Conservation (phyloP, 176 grass and related monocot species). For the Hyparrhenia diplandra region DNA sequence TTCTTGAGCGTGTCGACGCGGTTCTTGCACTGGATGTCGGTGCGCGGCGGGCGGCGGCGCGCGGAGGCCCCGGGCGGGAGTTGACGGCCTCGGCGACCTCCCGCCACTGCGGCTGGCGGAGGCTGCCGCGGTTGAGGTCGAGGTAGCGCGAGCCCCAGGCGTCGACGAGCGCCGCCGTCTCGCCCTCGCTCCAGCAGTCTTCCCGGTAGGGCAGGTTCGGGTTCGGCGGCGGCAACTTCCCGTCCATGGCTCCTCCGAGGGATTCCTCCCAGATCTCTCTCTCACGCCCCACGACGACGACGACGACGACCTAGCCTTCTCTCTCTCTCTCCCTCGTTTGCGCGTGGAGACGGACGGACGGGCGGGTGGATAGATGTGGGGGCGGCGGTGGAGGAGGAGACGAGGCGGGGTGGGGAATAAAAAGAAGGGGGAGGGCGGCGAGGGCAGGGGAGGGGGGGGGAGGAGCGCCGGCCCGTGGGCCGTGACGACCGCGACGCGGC, state of each 20-base stretch:
- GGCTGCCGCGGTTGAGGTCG: conserved; percentile 88
- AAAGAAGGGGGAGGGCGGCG: conserved; percentile 41
- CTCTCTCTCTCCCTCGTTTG: neutral
- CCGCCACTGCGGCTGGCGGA: conserved; percentile 97
- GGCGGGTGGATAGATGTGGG: conserved; percentile 27
- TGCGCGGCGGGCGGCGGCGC: conserved; percentile 71
- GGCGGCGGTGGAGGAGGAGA: conserved; percentile 14
- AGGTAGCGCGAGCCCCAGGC: conserved; percentile 91
- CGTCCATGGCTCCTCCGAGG: conserved; percentile 24
- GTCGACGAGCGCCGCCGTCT: conserved; percentile 85
- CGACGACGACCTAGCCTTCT: conserved; percentile 12
- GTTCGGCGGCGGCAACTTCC: conserved; percentile 68
- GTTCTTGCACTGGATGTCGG: conserved; percentile 99
- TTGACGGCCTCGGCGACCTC: conserved; percentile 95
- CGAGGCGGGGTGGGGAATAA: conserved; percentile 39
- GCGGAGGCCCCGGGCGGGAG: conserved; percentile 57
- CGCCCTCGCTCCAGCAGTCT: conserved; percentile 99
- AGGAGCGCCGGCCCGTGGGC: conserved; percentile 47
- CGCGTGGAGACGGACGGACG: conserved; percentile 15
- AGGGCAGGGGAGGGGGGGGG: neutral
- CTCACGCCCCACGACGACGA: neutral
- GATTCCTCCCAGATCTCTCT: conserved; percentile 26
- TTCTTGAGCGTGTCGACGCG: conserved; percentile 98
- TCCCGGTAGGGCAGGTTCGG: conserved; percentile 88
- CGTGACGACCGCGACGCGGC: conserved; percentile 44